Base-by-base conservation (phyloP, 495 filamentous ascomycete genomes). In the Cudoniella acicularis region DNA sequence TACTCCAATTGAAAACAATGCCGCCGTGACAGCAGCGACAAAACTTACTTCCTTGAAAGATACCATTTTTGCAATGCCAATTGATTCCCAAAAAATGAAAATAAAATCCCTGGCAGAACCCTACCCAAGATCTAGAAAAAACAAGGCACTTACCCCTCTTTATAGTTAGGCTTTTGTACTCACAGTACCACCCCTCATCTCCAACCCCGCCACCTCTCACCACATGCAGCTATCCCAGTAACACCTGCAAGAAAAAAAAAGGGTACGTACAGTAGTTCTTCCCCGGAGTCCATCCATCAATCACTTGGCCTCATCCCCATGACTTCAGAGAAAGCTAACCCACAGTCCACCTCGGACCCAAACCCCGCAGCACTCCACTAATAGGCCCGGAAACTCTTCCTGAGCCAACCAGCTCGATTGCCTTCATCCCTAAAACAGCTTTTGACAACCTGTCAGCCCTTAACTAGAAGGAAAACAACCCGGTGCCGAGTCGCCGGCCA, bases 1-100 rank as follows among this genome's bases (percentile, higher is more conserved):
- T n/a, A 22, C 63, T 49, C 22, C 43, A 2, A 53, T 47, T 20
- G 52, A 46, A 16, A 61, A 30, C 2, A 60, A 24, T 1, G 56
- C 52, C 20, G 56, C 60, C 11, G 52, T 22, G 3, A 16, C 57
- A 22, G 49, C 52, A 10, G 42, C 17, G 8, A 25, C 22, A 24
- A 50, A 50, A 9, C 21, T 46, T n/a, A 46, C 8, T 46, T 17
- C 43, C 18, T n/a, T 46, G 8, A 17, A 46, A n/a, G n/a, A 16
- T 21, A 17, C 43, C 43, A 46, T 21, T 17, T 21, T 16, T n/a
- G 4, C 43, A 16, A 46, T 46, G 3, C 43, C 43, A 46, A 21
- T 16, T 46, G 17, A 9, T n/a, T 17, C 43, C 17, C 43, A 17
- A 46, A n/a, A n/a, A 16, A 46, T 46, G 3, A 6, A 6, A 46